Conservation (phyloP, 2,329 filamentous ascomycete species). For the Fonsecaea erecta region DNA sequence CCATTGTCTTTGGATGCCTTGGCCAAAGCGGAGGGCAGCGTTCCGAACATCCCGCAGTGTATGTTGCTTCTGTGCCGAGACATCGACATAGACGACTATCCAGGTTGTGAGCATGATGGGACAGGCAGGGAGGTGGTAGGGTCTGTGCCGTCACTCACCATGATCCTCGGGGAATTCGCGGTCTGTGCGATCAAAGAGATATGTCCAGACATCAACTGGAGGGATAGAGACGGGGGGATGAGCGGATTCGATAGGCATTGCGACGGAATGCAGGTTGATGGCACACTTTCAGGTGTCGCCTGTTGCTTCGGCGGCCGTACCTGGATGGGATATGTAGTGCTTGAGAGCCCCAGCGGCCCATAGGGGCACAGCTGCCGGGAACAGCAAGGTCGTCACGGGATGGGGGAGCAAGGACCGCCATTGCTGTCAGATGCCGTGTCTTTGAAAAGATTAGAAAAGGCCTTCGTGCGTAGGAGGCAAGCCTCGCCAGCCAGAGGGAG, state of each 20-base stretch:
- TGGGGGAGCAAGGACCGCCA: background rate
- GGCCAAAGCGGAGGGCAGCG: constrained; percentile 74
- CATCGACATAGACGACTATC: constrained; percentile 39
- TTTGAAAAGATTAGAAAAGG: constrained; percentile 8
- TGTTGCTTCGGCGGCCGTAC: background rate
- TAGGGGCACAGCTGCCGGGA: background rate
- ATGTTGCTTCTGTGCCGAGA: constrained; percentile 68
- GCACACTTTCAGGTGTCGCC: background rate
- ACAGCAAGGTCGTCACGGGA: background rate
- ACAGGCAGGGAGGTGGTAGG: background rate
- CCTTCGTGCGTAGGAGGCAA: constrained; percentile 2
- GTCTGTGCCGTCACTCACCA: constrained; percentile 54
- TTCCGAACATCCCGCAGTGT: constrained; percentile 70
- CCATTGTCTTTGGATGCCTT: constrained; percentile 67
- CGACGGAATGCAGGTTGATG: background rate
- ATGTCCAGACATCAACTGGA: constrained; percentile 74
- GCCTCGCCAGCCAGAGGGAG: background rate
- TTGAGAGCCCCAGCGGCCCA: background rate
- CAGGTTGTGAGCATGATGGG: background rate
- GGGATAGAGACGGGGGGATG: constrained; percentile 71
- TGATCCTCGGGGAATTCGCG: constrained; percentile 71
- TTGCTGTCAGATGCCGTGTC: background rate
- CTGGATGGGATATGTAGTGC: background rate
- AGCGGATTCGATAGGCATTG: constrained; percentile 72
- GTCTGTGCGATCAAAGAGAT: constrained; percentile 72